Evolutionary conservation across 2,329 filamentous ascomycete species (phyloP), one percentile per base, ranked within the genome.

Genomic region (Bertia moriformis): DNA sequence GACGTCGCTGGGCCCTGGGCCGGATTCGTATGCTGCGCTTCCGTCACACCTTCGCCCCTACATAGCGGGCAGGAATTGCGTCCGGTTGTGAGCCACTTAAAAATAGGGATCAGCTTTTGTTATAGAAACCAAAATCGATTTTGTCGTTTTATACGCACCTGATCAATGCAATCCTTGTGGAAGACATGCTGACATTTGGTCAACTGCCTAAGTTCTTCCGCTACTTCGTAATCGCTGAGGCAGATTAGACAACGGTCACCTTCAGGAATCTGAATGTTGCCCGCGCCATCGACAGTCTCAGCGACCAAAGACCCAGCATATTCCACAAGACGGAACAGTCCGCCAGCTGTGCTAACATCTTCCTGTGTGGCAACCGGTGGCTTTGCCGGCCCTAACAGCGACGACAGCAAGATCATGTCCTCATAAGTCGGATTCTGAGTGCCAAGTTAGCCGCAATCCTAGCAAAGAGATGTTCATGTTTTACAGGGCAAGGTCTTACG

Each of bases 321-420:
- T 27, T 56, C 53, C 22, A 65, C 57, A 38, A 80, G 66, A 18
- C 57, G 63, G 53, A 71, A 79, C 5, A 79, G 47, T 2, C 77
- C 77, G 15, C 73, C 71, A 14, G 78, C 73, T 35, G 68, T 65
- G 39, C 69, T 67, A 18, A 83, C 65, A 48, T 82, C 78, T 40
- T 74, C 71, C 43, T 74, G 68, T 41, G 67, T 73, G 14, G 77
- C 77, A 38, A 83, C 78, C 3, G 77, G 77, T 2, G 77, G 76
- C 50, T 82, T 82, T 3, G 71, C 77, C 37, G 78, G 77, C 2
- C 77, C 78, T 14, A 83, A 60, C 10, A 82, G 63, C 12, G 74
- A 75, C 12, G 75, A 79, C 3, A 83, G 63, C 35, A 82, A 59
- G 51, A 81, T 70, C 77, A 83, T 82, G 47, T 83, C 77, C 55